Conservation (phyloP, 2,329 filamentous ascomycete species). For the Pseudogymnoascus sp. region DNA sequence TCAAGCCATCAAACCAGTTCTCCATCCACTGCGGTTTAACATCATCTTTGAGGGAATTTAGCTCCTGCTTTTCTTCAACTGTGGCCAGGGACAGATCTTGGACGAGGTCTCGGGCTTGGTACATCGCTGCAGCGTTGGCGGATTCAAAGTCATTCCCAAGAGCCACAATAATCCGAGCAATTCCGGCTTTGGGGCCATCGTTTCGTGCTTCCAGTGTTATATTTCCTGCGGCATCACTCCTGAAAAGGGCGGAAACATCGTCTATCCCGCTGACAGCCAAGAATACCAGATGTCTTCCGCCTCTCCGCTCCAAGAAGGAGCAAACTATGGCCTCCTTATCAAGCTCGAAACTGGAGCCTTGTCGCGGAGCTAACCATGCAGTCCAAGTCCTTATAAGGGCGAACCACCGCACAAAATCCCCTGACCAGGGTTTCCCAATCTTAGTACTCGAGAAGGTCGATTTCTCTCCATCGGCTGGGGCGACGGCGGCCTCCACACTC, state of each 20-base stretch:
- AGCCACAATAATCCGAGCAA: conserved; percentile 58
- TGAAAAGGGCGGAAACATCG: conserved; percentile 61
- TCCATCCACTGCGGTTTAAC: conserved; percentile 62
- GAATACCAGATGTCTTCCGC: conserved; percentile 68
- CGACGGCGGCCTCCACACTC: conserved; percentile 51
- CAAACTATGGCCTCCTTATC: conserved; percentile 72
- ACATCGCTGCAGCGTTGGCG: conserved; percentile 73
- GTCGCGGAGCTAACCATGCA: conserved; percentile 83
- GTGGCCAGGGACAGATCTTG: conserved; percentile 35
- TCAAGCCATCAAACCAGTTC: conserved; percentile 85
- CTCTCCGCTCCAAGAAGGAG: conserved; percentile 58
- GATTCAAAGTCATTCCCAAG: conserved; percentile 65
- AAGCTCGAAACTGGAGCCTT: conserved; percentile 59
- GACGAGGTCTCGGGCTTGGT: conserved; percentile 68
- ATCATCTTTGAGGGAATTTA: conserved; percentile 37
- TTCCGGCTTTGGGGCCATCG: conserved; percentile 49
- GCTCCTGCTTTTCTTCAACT: conserved; percentile 37
- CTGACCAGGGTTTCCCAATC: conserved; percentile 27
- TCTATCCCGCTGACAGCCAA: conserved; percentile 68
- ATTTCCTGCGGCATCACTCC: conserved; percentile 53
- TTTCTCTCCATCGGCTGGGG: conserved; percentile 44
- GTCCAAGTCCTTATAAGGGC: conserved; percentile 69
- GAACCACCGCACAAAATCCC: conserved; percentile 51
- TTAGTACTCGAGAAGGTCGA: conserved; percentile 43
- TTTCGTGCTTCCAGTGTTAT: conserved; percentile 64